These are phyloP conservation scores for Lavandula angustifolia DNA, from an alignment of 257 asterid genomes.

Conservation along the genomic window DNA sequence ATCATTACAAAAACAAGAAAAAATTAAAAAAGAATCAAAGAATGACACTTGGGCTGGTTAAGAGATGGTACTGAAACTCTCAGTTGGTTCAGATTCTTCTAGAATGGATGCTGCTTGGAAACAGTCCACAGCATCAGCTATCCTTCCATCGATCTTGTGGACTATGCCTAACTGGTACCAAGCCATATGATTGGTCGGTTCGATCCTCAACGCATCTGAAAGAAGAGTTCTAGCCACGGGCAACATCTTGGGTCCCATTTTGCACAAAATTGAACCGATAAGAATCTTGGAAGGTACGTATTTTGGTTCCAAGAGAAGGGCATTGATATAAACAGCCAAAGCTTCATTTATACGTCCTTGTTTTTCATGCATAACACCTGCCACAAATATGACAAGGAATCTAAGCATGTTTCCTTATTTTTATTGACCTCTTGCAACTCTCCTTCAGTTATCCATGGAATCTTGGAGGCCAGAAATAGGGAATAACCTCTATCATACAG, in stretches of 20 bases:
- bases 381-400: constrained; percentile 14
- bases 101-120: constrained; percentile 98
- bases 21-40: constrained; percentile 58
- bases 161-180: constrained; percentile 88
- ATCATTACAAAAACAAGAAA: neutral
- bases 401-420: constrained; percentile 15
- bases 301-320: constrained; percentile 76
- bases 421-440: neutral
- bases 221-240: constrained; percentile 82
- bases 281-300: constrained; percentile 81
- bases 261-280: constrained; percentile 56
- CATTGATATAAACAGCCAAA: constrained; percentile 61
- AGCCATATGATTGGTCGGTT: constrained; percentile 82
- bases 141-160: constrained; percentile 82
- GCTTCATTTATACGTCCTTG: constrained; percentile 65
- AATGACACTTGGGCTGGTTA: constrained; percentile 38
- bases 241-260: constrained; percentile 68
- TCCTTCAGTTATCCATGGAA: neutral
- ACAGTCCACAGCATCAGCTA: constrained; percentile 90
- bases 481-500: neutral
- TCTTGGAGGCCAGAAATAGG: neutral
- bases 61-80: constrained; percentile 68
- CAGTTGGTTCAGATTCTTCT: constrained; percentile 85
- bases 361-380: constrained; percentile 77
- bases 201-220: constrained; percentile 83